Conservation (phyloP, 1,284 basidiomycete genomes). For the Trichosporon sp. region DNA sequence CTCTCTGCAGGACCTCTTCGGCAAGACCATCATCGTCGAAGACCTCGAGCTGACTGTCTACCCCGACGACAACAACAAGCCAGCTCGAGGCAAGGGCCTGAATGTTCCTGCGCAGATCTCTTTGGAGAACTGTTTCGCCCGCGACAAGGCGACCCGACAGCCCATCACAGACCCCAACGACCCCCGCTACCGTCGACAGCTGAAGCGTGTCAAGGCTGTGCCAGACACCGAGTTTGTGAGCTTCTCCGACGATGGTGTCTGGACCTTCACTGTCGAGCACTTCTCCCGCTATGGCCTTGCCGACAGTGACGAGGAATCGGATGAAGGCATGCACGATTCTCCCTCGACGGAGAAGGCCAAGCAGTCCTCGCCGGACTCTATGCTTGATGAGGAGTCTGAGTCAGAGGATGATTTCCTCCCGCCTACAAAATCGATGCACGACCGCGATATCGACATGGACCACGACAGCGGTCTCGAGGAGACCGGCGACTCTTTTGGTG, state of each 20-base stretch:
- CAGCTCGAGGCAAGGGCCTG: constrained; percentile 77
- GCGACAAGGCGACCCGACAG: constrained; percentile 86
- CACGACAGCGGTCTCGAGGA: constrained; percentile 28
- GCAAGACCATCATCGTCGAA: constrained; percentile 82
- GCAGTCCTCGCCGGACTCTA: background rate
- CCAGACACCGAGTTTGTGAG: constrained; percentile 77
- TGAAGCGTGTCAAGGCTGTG: constrained; percentile 78
- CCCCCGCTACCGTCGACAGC: constrained; percentile 66
- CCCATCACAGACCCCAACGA: constrained; percentile 78
- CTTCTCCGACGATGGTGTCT: constrained; percentile 74
- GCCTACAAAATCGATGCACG: constrained; percentile 35
- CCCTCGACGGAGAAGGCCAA: constrained; percentile 14
- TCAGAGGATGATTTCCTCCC: constrained; percentile 35
- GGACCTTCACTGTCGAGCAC: constrained; percentile 92
- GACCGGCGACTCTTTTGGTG: constrained; percentile 16
- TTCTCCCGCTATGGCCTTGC: constrained; percentile 56
- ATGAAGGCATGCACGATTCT: constrained; percentile 9
- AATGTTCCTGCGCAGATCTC: constrained; percentile 81
- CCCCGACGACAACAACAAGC: constrained; percentile 73
- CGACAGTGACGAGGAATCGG: constrained; percentile 41
- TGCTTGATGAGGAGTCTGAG: background rate
- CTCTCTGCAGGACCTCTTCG: constrained; percentile 73
- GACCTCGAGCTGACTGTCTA: constrained; percentile 91
- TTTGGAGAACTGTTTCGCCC: constrained; percentile 77
- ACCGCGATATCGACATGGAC: constrained; percentile 21